Percentiles rank a stretch among this genome's conserved stretches.
phyloP scores from a whole-genome alignment of 208 protist genomes.

The Acanthamoeba triangularis region DNA sequence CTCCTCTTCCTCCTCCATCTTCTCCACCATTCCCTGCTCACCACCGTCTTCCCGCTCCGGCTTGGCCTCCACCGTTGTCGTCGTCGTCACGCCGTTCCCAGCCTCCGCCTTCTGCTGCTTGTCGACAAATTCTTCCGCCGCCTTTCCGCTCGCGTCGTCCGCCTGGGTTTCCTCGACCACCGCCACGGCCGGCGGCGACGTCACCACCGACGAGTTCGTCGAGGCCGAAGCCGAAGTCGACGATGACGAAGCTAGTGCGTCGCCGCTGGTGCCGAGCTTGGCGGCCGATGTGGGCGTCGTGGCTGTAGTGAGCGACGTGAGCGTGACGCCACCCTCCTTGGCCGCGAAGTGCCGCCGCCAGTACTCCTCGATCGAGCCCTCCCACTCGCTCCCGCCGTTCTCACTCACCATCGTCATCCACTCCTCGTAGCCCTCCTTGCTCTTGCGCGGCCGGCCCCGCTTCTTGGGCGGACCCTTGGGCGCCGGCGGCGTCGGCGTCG shows the following conservation, averaged over 20 bases:
- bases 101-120: too few relatives aligned
- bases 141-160: background rate
- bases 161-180: background rate
- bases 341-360: constrained; percentile 7
- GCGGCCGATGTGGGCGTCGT: background rate
- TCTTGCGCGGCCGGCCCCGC: constrained; percentile 47
- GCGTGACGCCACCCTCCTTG: background rate
- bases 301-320: background rate
- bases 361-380: constrained; percentile 31
- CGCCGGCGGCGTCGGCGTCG: background rate
- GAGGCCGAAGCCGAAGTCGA: background rate
- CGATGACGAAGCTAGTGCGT: background rate
- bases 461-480: constrained; percentile 45
- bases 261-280: background rate
- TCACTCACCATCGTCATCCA: constrained; percentile 41
- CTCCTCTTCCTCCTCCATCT: background rate
- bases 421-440: constrained; percentile 62
- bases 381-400: background rate
- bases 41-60: background rate
- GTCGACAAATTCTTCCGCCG: background rate
- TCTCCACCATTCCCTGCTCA: background rate
- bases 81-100: background rate
- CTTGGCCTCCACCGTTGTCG: background rate
- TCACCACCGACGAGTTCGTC: background rate
- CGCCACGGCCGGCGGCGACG: background rate